Conservation (phyloP, 768 basidiomycete genomes). For the Collybia sp. region DNA sequence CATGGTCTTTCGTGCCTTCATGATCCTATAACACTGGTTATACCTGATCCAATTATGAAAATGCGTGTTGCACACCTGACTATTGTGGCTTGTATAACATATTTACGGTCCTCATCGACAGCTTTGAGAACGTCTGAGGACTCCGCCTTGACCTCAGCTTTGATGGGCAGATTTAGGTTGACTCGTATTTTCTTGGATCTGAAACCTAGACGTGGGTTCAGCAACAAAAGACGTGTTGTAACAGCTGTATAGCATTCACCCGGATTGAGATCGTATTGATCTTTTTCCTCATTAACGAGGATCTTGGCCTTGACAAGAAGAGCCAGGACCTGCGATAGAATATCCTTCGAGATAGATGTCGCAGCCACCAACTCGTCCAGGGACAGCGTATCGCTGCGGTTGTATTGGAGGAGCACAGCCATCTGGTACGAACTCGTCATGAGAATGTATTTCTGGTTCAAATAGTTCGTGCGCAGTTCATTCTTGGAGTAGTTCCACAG, state of each 20-base stretch:
- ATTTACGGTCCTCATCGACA: slow-evolving; percentile 97
- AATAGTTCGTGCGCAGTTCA: slow-evolving; percentile 91
- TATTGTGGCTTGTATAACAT: slow-evolving; percentile 93
- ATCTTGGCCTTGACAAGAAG: slow-evolving; percentile 87
- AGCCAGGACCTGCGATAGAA: slow-evolving; percentile 68
- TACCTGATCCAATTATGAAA: background rate
- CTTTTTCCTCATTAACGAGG: slow-evolving; percentile 81
- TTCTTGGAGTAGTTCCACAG: slow-evolving; percentile 99
- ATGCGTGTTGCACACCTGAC: slow-evolving; percentile 50
- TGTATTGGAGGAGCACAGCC: slow-evolving; percentile 94
- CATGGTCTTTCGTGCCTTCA: slow-evolving; percentile 96
- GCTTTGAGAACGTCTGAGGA: slow-evolving; percentile 89
- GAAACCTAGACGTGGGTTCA: slow-evolving; percentile 42
- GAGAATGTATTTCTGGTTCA: slow-evolving; percentile 93
- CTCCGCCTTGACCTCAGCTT: slow-evolving; percentile 93
- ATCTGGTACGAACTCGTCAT: slow-evolving; percentile 97
- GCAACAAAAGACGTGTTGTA: background rate
- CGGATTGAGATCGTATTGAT: slow-evolving; percentile 92
- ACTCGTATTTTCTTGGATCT: slow-evolving; percentile 96
- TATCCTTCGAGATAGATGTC: slow-evolving; percentile 78
- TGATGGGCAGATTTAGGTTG: slow-evolving; percentile 89
- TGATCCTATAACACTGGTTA: slow-evolving; percentile 54
- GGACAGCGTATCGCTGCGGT: slow-evolving; percentile 84
- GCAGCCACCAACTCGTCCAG: slow-evolving; percentile 76
- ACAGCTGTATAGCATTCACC: slow-evolving; percentile 24